Evolutionary conservation across 2,329 filamentous ascomycete species (phyloP).

Genomic region (Alternaria metachromatica): DNA sequence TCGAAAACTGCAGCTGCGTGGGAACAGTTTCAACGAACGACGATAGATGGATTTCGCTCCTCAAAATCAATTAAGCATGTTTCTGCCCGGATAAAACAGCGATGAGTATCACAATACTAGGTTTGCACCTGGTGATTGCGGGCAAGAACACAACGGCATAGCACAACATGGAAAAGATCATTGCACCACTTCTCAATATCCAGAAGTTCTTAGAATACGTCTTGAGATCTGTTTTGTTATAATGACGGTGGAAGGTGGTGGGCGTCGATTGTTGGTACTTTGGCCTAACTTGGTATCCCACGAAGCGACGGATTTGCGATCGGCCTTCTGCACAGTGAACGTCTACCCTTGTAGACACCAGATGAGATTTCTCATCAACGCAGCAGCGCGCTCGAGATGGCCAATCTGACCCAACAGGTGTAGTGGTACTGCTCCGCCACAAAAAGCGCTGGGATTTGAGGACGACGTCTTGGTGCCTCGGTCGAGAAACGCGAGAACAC

Average conservation of each 20-base stretch:
- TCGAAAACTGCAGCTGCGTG: neutral
- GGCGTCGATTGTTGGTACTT: rapidly evolving
- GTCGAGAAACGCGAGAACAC: neutral
- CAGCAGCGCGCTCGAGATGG: neutral
- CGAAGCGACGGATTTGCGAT: neutral
- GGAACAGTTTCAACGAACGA: rapidly evolving
- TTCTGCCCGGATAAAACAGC: neutral
- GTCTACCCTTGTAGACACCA: neutral
- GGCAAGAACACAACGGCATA: neutral
- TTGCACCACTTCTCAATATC: neutral
- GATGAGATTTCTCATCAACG: neutral
- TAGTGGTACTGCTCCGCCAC: neutral
- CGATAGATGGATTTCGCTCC: neutral
- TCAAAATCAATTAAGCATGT: neutral
- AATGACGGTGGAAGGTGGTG: neutral
- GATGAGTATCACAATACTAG: neutral
- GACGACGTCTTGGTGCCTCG: neutral
- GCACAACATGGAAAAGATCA: neutral
- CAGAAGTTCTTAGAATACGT: rapidly evolving
- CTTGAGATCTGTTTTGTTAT: neutral
- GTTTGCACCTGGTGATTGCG: neutral
- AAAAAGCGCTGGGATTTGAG: neutral
- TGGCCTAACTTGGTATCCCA: neutral
- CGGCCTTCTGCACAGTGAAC: neutral
- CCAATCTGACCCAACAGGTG: neutral